Percentiles rank a stretch among this genome's conserved stretches.
Conservation (phyloP, 139 green algal genomes). For the Chlorella sorokiniana region DNA sequence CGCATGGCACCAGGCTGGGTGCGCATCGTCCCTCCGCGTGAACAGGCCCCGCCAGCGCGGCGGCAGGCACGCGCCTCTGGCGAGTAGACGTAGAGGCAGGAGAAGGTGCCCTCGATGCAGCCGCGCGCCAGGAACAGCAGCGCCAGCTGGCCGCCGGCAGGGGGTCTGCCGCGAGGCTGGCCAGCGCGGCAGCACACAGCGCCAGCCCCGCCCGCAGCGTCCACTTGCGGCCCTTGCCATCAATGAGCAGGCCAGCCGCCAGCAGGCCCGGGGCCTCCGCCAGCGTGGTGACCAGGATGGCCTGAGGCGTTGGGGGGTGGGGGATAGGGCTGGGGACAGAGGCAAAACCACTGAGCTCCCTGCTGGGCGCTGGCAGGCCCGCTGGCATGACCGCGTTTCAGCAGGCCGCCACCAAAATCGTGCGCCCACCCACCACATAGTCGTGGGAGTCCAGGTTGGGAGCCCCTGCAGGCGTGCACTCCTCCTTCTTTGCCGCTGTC, state of each 20-base stretch:
- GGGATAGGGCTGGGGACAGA: background rate
- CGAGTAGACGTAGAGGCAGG: constrained; percentile 74
- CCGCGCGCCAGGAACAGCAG: constrained; percentile 67
- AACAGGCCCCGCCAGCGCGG: background rate
- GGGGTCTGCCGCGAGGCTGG: constrained; percentile 4
- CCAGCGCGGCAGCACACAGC: background rate
- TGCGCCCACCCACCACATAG: constrained; percentile 40
- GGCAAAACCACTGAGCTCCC: too few species aligned
- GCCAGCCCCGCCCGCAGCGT: constrained; percentile 26
- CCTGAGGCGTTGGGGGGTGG: background rate
- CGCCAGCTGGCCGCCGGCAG: constrained; percentile 9
- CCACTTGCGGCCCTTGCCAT: constrained; percentile 32
- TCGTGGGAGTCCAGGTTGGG: constrained; percentile 32
- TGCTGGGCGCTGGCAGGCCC: too few species aligned
- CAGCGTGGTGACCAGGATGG: constrained; percentile 53
- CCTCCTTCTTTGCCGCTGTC: constrained; percentile 23
- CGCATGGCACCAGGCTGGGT: background rate
- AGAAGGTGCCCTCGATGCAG: constrained; percentile 71
- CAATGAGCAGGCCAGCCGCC: constrained; percentile 31
- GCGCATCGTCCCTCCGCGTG: background rate
- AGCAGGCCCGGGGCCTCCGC: constrained; percentile 48
- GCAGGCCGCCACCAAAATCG: background rate
- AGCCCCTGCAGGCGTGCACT: constrained; percentile 21
- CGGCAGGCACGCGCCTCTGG: constrained; percentile 55
- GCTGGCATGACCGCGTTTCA: too few species aligned